Evolutionary conservation across 345 rosid genomes (phyloP).

Genomic region (Syzygium jambos): DNA sequence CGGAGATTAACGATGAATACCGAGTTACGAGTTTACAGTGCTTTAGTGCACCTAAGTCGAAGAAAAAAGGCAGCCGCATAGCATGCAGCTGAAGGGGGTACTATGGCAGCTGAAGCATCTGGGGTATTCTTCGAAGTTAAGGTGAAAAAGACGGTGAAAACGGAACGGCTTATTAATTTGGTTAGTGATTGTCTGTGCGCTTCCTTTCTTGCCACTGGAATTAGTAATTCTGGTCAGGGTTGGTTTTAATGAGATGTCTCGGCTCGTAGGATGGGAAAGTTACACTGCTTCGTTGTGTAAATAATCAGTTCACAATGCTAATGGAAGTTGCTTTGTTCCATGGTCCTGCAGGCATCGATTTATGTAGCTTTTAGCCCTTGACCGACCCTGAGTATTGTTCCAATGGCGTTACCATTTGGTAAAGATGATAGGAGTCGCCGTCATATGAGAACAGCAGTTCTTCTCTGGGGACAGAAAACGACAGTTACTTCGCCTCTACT

Average conservation of each 20-base stretch:
- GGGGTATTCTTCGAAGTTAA: constrained; percentile 9
- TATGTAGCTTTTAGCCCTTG: neutral
- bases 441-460: too few relatives aligned
- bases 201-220: too few relatives aligned
- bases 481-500: too few relatives aligned
- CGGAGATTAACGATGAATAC: constrained; percentile 24
- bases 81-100: constrained; percentile 58
- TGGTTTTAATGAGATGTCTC: too few relatives aligned
- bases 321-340: neutral
- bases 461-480: too few relatives aligned
- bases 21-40: constrained; percentile 24
- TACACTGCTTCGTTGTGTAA: neutral
- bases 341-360: neutral
- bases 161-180: neutral
- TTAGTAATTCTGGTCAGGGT: too few relatives aligned
- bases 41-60: constrained; percentile 24
- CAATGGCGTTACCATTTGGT: neutral
- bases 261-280: neutral
- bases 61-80: constrained; percentile 50
- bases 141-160: neutral
- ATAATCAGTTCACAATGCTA: neutral
- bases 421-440: neutral
- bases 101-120: constrained; percentile 47
- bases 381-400: neutral
- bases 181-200: neutral